phyloP scores from a whole-genome alignment of 2,329 filamentous ascomycete species.

The Alternaria burnsii region DNA sequence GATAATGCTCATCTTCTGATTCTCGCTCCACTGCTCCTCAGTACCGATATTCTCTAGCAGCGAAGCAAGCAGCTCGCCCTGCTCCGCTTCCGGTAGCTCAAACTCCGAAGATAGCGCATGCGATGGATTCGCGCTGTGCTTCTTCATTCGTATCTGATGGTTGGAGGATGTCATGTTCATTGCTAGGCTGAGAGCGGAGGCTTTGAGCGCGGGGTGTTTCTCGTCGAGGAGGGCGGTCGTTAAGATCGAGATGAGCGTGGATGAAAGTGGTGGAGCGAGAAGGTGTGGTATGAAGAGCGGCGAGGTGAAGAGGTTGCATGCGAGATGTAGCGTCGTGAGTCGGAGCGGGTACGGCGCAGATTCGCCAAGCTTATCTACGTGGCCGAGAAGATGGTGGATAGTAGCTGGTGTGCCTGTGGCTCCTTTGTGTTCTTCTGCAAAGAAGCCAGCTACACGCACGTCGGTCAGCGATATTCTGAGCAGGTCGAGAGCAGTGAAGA shows the following conservation, averaged over 20 bases:
- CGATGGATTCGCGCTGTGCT: conserved; percentile 47
- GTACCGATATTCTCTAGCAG: conserved; percentile 74
- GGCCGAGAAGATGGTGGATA: conserved; percentile 65
- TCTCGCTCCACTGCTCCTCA: conserved; percentile 67
- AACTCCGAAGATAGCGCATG: conserved; percentile 23
- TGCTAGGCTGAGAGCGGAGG: conserved; percentile 81
- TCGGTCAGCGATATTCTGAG: conserved; percentile 81
- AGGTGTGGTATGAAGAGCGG: conserved; percentile 74
- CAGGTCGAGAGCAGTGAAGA: conserved; percentile 88
- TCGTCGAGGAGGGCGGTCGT: conserved; percentile 82
- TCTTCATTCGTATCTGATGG: conserved; percentile 69
- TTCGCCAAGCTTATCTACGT: conserved; percentile 63
- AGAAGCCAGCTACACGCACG: conserved; percentile 79
- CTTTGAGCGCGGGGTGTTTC: conserved; percentile 75
- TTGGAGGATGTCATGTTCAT: conserved; percentile 82
- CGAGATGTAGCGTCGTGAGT: conserved; percentile 82
- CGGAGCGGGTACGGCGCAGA: conserved; percentile 80
- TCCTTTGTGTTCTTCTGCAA: conserved; percentile 72
- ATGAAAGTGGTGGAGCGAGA: conserved; percentile 59
- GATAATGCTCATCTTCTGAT: conserved; percentile 77
- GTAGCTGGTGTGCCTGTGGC: conserved; percentile 60
- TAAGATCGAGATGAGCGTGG: conserved; percentile 71
- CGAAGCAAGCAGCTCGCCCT: conserved; percentile 83
- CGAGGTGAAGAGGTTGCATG: conserved; percentile 84
- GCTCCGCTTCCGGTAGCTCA: conserved; percentile 70